Base-by-base conservation (phyloP, 257 asterid genomes). In the Solanum pimpinellifolium region DNA sequence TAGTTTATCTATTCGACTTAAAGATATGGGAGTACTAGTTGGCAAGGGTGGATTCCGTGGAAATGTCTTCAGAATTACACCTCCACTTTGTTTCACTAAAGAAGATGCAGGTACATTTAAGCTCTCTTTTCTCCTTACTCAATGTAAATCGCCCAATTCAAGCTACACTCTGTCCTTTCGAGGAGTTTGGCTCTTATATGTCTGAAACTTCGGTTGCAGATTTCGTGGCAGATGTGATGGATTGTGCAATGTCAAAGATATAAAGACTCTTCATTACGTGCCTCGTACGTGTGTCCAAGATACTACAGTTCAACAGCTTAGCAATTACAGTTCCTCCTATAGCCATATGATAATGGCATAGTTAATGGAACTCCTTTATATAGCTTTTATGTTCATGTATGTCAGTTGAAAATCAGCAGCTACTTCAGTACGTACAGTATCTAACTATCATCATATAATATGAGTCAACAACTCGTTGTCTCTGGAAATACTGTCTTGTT, bases 11-110 rank as follows among this genome's bases (percentile, higher is more conserved):
- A 35, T 21, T 47, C 15, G 49, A 8, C 86, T 83, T 88, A 83
- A 92, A 97, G 98, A 95, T 16, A 91, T 94, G 96, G 99, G 98
- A 82, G 95, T 97, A 52, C 90, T 94, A 21, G 88, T 97, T 9
- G 99, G 99, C 56, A 97, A 97, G 92, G 99, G 99, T 2, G 98
- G 99, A 37, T 93, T 94, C 90, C 92, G 89, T 11, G 99, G 99
- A 74, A 97, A 97, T 78, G 98, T 95, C 21, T 94, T 95, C 91
- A 90, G 98, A 69, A 91, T 97, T 90, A 97, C 99, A 59, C 99
- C 99, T 78, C 99, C 99, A 27, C 96, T 95, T 56, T 97, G 99
- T 92, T 95, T 97, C 95, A 95, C 94, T 89, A 93, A 91, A 89
- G 98, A 93, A 78, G 99, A 97, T 88, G 97, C 98, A 46, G 98